A percentile compares a stretch with the other conserved stretches of the same genome.
Conservation (phyloP, 768 basidiomycete genomes). For the Hydnomerulius pinastri region DNA sequence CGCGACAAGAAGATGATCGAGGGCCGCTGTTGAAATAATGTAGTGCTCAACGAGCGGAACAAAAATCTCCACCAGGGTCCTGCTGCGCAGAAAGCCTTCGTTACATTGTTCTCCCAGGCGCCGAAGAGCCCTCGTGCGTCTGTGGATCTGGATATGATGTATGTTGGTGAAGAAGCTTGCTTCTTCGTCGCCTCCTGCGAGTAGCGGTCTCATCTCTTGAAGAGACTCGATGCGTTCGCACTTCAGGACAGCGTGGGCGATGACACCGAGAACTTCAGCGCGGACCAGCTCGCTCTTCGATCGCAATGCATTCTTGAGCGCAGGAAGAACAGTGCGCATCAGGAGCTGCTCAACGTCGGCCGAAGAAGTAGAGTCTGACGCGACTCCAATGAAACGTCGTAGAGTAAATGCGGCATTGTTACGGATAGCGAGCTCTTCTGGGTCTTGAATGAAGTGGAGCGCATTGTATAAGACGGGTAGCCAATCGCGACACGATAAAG, state of each 20-base stretch:
- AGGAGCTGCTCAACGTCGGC: conserved; percentile 57
- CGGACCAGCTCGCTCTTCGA: conserved; percentile 88
- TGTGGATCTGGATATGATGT: conserved; percentile 89
- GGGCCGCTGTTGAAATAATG: conserved; percentile 56
- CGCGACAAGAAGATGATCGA: conserved; percentile 87
- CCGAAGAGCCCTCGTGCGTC: conserved; percentile 82
- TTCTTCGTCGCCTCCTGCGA: conserved; percentile 89
- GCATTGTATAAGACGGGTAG: conserved; percentile 80
- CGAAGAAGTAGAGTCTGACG: conserved; percentile 29
- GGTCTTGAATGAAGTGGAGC: conserved; percentile 86
- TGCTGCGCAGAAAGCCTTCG: conserved; percentile 63
- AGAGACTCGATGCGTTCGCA: conserved; percentile 60
- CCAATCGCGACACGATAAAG: conserved; percentile 67
- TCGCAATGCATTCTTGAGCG: conserved; percentile 75
- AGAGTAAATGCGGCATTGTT: conserved; percentile 77
- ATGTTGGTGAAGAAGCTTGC: conserved; percentile 98
- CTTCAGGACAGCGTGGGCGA: conserved; percentile 71
- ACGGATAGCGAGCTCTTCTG: conserved; percentile 83
- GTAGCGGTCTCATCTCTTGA: conserved; percentile 77
- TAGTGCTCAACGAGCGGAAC: conserved; percentile 86
- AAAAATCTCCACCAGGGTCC: conserved; percentile 77
- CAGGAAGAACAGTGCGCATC: conserved; percentile 67
- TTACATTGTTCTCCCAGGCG: conserved; percentile 80
- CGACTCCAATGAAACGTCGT: conserved; percentile 73
- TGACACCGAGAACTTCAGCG: conserved; percentile 75